phyloP scores from a whole-genome alignment of 225 moss, liverwort and hornwort species.

The Physcomitrellopsis africana region DNA sequence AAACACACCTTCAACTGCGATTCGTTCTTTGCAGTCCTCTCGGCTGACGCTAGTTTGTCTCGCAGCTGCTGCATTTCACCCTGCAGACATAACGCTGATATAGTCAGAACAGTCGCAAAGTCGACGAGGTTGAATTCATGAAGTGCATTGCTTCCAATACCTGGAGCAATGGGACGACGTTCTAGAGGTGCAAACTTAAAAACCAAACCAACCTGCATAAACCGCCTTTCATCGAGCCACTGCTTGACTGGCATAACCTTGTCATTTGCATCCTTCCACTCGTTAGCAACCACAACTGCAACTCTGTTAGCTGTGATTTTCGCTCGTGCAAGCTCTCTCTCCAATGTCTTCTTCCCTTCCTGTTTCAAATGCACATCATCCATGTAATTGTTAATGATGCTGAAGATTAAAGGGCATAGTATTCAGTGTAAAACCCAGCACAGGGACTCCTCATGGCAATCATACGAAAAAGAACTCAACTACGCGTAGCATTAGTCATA shows the following conservation, averaged over 20 bases:
- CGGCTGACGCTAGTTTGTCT: conserved; percentile 76
- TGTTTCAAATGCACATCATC: conserved; percentile 31
- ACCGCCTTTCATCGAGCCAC: conserved; percentile 98
- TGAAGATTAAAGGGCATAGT: neutral
- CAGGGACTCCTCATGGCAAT: conserved; percentile 6
- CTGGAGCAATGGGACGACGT: conserved; percentile 1
- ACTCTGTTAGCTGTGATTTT: conserved; percentile 98
- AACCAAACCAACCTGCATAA: conserved; percentile 75
- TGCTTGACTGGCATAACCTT: conserved; percentile 99
- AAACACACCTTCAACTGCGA: conserved; percentile 81
- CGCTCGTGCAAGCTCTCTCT: conserved; percentile 86
- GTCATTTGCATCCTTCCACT: conserved; percentile 98
- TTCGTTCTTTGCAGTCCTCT: conserved; percentile 84
- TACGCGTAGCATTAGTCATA: conserved; percentile 33
- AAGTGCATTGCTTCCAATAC: no score
- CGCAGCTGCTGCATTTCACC: conserved; percentile 99
- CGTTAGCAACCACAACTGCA: conserved; percentile 95
- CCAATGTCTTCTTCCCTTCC: conserved; percentile 94
- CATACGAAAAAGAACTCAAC: conserved; percentile 3
- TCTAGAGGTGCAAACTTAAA: conserved; percentile 15
- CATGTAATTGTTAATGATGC: conserved; percentile 1
- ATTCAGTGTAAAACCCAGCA: neutral
- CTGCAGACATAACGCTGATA: conserved; percentile 44
- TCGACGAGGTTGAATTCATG: conserved; percentile 8
- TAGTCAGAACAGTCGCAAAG: conserved; percentile 19